Evolutionary conservation across 2,329 filamentous ascomycete genomes (phyloP).

Genomic region (Penicillium sp.): DNA sequence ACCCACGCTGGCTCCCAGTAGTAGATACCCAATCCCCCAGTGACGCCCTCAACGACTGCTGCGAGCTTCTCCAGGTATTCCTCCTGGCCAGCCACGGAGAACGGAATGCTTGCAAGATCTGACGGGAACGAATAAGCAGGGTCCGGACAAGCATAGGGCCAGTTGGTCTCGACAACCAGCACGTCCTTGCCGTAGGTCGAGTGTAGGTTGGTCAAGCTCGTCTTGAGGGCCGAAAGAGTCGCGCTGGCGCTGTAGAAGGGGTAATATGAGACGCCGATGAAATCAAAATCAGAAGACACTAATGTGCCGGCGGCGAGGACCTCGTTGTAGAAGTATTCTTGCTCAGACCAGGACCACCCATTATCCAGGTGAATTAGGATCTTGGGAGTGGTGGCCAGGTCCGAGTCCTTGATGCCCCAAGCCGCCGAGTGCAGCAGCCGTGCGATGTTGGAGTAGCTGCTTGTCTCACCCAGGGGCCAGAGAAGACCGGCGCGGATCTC

Average conservation of each 20-base stretch:
- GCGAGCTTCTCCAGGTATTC: conserved; percentile 62
- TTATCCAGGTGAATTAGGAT: conserved; percentile 76
- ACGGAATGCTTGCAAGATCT: conserved; percentile 60
- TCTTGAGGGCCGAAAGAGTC: conserved; percentile 57
- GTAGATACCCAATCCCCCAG: conserved; percentile 60
- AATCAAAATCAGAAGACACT: conserved; percentile 59
- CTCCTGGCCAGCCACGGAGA: conserved; percentile 61
- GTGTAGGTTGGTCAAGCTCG: conserved; percentile 58
- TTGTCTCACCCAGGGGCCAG: conserved; percentile 61
- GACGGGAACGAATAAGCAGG: conserved; percentile 59
- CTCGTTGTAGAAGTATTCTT: conserved; percentile 64
- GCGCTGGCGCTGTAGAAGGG: conserved; percentile 65
- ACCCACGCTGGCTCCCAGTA: conserved; percentile 76
- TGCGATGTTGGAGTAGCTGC: conserved; percentile 60
- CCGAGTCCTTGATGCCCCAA: conserved; percentile 63
- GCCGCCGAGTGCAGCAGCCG: conserved; percentile 63
- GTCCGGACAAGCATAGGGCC: conserved; percentile 63
- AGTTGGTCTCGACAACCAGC: conserved; percentile 69
- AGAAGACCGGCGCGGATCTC: conserved; percentile 68
- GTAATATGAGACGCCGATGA: conserved; percentile 72
- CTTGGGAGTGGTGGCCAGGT: conserved; percentile 56
- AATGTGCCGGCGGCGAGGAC: conserved; percentile 54
- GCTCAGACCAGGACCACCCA: conserved; percentile 68
- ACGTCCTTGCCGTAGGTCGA: conserved; percentile 63
- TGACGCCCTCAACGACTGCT: conserved; percentile 52